These are phyloP conservation scores for Sporothrix globosa DNA, from an alignment of 2,329 filamentous ascomycete species.

Conservation along the genomic window DNA sequence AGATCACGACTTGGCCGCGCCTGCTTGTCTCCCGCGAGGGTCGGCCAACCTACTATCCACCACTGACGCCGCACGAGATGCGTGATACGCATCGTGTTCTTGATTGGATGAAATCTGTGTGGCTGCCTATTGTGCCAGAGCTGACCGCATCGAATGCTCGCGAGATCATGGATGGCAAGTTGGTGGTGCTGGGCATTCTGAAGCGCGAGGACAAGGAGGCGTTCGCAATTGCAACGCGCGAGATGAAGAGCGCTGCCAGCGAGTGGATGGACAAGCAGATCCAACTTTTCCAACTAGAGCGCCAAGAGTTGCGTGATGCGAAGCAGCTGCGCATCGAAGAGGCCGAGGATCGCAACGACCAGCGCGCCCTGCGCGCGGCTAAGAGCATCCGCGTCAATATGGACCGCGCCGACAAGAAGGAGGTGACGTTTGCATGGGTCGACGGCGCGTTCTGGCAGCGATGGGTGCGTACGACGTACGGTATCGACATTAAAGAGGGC, in stretches of 20 bases:
- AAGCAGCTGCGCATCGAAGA: constrained; percentile 97
- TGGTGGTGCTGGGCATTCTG: constrained; percentile 90
- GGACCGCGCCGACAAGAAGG: constrained; percentile 81
- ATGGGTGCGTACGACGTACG: constrained; percentile 94
- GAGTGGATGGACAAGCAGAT: constrained; percentile 99
- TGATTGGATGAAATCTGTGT: constrained; percentile 93
- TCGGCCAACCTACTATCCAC: constrained; percentile 85
- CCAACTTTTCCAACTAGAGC: constrained; percentile 85
- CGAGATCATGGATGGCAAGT: constrained; percentile 92
- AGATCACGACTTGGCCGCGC: constrained; percentile 96
- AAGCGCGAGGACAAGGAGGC: constrained; percentile 78
- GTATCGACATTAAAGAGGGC: constrained; percentile 82
- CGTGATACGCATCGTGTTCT: constrained; percentile 80
- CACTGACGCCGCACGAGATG: constrained; percentile 87
- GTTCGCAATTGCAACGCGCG: constrained; percentile 76
- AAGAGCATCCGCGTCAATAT: constrained; percentile 93
- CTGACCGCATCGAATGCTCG: constrained; percentile 86
- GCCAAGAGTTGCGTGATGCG: constrained; percentile 88
- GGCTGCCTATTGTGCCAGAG: constrained; percentile 94
- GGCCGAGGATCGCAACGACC: constrained; percentile 88
- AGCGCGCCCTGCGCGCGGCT: constrained; percentile 80
- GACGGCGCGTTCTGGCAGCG: constrained; percentile 97
- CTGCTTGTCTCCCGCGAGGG: constrained; percentile 87
- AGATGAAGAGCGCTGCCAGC: constrained; percentile 92
- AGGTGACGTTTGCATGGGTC: constrained; percentile 95